These are phyloP conservation scores for Magnolia sinica DNA, from an alignment of 164 flowering plant genomes.

Conservation along the genomic window DNA sequence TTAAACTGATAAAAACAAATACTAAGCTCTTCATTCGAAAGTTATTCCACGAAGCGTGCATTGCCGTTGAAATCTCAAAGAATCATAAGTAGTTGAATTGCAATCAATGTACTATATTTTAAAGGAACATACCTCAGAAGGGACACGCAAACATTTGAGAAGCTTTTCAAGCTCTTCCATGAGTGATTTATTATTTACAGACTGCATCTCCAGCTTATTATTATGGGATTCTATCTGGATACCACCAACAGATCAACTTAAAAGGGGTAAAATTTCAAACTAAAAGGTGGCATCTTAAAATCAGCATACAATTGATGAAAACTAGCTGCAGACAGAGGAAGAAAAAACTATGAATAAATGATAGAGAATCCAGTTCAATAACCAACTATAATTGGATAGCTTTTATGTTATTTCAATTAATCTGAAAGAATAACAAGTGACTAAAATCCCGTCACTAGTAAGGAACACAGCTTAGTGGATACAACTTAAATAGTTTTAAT, in stretches of 20 bases:
- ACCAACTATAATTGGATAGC: background rate
- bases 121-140: slow-evolving; percentile 69
- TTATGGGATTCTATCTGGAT: slow-evolving; percentile 94
- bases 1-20: too few relatives aligned
- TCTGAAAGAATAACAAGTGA: background rate
- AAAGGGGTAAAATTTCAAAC: background rate
- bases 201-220: slow-evolving; percentile 96
- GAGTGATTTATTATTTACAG: slow-evolving; percentile 83
- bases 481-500: too few relatives aligned
- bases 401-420: background rate
- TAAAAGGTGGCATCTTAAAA: background rate
- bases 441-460: too few relatives aligned
- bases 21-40: background rate
- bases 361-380: background rate
- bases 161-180: slow-evolving; percentile 94
- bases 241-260: slow-evolving; percentile 6
- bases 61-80: slow-evolving; percentile 1
- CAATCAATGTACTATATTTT: slow-evolving; percentile 1
- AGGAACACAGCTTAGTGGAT: background rate
- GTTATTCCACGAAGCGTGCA: background rate
- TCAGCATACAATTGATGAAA: background rate
- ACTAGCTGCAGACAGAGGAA: background rate
- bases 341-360: background rate
- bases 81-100: background rate
- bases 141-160: slow-evolving; percentile 75